Base-by-base conservation (phyloP, 768 basidiomycete species). In the Lentinula guzmanii region DNA sequence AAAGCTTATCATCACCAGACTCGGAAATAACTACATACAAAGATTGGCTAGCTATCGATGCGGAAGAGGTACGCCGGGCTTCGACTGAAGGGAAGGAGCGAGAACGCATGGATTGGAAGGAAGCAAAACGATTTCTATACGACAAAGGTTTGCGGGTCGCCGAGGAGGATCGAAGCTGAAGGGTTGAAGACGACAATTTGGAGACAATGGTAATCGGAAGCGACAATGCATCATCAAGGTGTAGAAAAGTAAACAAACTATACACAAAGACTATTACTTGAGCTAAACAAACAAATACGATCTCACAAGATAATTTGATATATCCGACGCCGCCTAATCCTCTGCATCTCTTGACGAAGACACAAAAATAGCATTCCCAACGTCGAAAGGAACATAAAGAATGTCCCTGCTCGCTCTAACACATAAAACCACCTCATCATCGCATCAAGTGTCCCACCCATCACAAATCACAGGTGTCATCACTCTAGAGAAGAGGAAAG, bases 1-100 rank as follows among this genome's bases (percentile, higher is more conserved):
- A 71, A 53, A 83, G 75, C 0, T 65, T 81, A 34, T 48, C 58
- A 24, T 50, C 37, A 54, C 65, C 63, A 67, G 75, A 70, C 33
- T 75, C 76, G 15, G 46, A 68, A 7, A 81, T 93, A 2, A 82
- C 85, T 1, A 76, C 79, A 52, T 92, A 94, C 69, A 71, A 74
- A 31, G 86, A 88, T 62, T 98, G 95, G 95, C 83, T 83, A 72
- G 70, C 63, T 67, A 78, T 96, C 4, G 86, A 95, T 68, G 76
- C 70, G 33, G 90, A 89, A 69, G 96, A 97, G 74, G 68, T 81
- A 41, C 75, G 78, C 58, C 73, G 82, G 52, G 93, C 92, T 0
- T 72, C 74, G 63, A 68, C 60, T 34, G 58, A 73, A 18, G 86
- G 84, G 0, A 93, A 93, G 70, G 90, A 91, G 71, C 78, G 89